phyloP scores from a whole-genome alignment of 805 yeast genomes.

The Sugiyamaella smithiae region DNA sequence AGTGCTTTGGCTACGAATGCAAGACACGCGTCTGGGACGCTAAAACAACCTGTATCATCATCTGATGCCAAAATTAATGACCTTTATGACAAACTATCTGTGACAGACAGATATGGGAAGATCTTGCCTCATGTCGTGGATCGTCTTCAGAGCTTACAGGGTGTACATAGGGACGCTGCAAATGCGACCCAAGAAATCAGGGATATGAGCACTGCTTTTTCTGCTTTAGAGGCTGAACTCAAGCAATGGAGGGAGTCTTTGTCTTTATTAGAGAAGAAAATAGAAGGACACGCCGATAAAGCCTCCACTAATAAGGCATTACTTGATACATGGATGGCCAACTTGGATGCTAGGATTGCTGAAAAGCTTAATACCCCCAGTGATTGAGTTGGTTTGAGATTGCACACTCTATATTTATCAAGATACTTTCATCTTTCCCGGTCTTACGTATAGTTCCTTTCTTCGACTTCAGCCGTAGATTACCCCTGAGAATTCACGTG shows the following conservation, averaged over 20 bases:
- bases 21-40: conserved; percentile 1
- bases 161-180: conserved; percentile 23
- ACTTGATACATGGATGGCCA: conserved; percentile 12
- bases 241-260: conserved; percentile 8
- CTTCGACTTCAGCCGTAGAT: too few species aligned
- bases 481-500: too few species aligned
- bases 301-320: not conserved
- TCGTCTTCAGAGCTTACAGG: conserved; percentile 19
- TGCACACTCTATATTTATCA: too few species aligned
- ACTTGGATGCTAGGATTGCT: too few species aligned
- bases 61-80: conserved; percentile 12
- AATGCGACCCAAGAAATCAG: not conserved
- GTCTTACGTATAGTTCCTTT: too few species aligned
- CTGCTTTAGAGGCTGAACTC: conserved; percentile 1
- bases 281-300: not conserved
- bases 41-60: not conserved
- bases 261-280: conserved; percentile 4
- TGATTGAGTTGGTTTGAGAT: too few species aligned
- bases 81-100: conserved; percentile 15
- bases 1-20: not conserved
- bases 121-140: conserved; percentile 16
- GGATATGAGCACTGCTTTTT: not conserved
- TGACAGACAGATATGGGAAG: conserved; percentile 10
- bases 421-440: too few species aligned
- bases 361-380: too few species aligned